phyloP scores from a whole-genome alignment of 495 filamentous ascomycete species.

The Pyrenopolyporus hunteri region DNA sequence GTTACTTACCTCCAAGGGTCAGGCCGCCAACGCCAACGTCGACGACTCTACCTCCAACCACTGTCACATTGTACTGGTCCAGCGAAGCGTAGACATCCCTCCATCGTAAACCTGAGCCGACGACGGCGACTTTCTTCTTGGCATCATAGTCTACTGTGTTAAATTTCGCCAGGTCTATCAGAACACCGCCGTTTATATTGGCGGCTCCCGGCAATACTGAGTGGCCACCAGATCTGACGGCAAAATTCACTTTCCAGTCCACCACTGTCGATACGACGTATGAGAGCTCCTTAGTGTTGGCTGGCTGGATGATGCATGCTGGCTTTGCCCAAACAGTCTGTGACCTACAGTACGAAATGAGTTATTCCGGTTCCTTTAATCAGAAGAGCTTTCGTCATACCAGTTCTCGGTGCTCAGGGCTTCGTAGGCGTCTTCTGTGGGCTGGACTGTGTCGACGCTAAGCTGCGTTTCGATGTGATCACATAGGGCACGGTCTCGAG shows the following conservation, averaged over 20 bases:
- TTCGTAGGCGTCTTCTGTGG: conserved; percentile 13
- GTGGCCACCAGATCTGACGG: conserved; percentile 60
- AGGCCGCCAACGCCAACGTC: conserved; percentile 54
- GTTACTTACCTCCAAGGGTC: conserved; percentile 40
- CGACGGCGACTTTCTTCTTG: conserved; percentile 47
- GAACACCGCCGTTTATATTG: conserved; percentile 58
- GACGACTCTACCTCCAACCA: conserved; percentile 56
- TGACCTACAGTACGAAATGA: conserved; percentile 27
- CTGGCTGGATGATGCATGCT: conserved; percentile 53
- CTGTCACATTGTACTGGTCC: conserved; percentile 51
- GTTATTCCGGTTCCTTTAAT: background rate
- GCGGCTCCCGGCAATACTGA: conserved; percentile 52
- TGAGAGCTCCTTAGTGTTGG: conserved; percentile 40
- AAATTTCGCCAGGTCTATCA: conserved; percentile 55
- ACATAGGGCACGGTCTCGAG: conserved; percentile 20
- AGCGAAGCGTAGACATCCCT: conserved; percentile 54
- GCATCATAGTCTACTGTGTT: conserved; percentile 52
- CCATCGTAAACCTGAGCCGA: conserved; percentile 59
- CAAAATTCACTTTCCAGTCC: conserved; percentile 46
- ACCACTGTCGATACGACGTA: conserved; percentile 35
- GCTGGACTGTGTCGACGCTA: conserved; percentile 19
- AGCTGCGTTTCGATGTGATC: conserved; percentile 13
- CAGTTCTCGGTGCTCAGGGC: conserved; percentile 33
- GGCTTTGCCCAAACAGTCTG: conserved; percentile 44
- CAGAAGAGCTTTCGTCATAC: background rate